Evolutionary conservation across 371 early-diverging fungal species (phyloP).

Genomic region (Rhizoclosmatium hyalinum): DNA sequence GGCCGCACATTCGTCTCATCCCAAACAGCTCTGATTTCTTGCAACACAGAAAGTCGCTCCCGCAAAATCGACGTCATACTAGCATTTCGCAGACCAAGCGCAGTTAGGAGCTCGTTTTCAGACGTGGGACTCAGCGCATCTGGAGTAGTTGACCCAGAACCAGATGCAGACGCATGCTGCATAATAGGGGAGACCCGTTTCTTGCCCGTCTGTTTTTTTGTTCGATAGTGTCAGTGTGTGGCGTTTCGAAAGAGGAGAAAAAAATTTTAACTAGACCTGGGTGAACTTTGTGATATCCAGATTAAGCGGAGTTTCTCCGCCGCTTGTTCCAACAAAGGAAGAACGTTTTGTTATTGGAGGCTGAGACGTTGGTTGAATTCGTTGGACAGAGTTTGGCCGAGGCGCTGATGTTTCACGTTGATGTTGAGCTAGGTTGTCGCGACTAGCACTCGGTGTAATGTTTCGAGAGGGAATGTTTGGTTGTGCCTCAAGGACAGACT

Average conservation of each 20-base stretch:
- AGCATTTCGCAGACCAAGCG: constrained; percentile 49
- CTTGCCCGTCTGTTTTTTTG: neutral
- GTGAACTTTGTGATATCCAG: constrained; percentile 50
- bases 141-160: neutral
- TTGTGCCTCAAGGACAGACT: neutral
- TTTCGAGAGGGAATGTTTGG: constrained; percentile 11
- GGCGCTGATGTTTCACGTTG: neutral
- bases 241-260: neutral
- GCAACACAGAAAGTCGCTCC: constrained; percentile 41
- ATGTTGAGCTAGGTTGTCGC: neutral
- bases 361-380: neutral
- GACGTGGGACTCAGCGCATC: constrained; percentile 10
- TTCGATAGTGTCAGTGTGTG: neutral
- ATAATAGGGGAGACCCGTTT: constrained; percentile 11
- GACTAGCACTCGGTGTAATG: neutral
- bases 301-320: constrained; percentile 46
- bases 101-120: constrained; percentile 47
- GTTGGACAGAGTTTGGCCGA: constrained; percentile 3
- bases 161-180: neutral
- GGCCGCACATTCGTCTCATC: constrained; percentile 47
- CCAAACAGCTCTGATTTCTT: constrained; percentile 45
- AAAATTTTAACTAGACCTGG: constrained; percentile 12
- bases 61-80: constrained; percentile 49
- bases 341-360: constrained; percentile 15
- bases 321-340: constrained; percentile 40